Evolutionary conservation across 2,329 filamentous ascomycete species (phyloP), one percentile per base, ranked within the genome.

Genomic region (Nemania diffusa): DNA sequence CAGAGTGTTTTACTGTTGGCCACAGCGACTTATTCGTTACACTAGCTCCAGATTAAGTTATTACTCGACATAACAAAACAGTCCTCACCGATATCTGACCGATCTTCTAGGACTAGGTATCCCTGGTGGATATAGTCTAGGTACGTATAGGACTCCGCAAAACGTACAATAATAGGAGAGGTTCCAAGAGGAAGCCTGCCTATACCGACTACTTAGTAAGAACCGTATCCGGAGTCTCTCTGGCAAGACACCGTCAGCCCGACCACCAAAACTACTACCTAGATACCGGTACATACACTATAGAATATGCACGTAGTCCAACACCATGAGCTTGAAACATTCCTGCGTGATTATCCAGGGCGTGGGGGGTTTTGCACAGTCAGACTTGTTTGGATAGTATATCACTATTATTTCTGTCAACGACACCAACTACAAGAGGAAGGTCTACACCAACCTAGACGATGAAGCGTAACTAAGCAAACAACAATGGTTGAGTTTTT

Each of bases 361-460:
- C 65, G 65, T 68, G 61, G 61, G n/a, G 64, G 65, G 65, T 22
- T 48, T 57, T 37, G 32, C 57, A 62, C 57, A 55, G 65, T 64
- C 57, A 65, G 65, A 65, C 34, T 48, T 29, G 15, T 62, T 22
- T 48, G 8, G 57, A 57, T 59, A 57, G 55, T 56, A 51, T 42
- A 22, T 61, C 50, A 57, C 44, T 55, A 57, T 56, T 53, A 53
- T n/a, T 56, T n/a, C 34, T 32, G 34, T 60, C 56, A 57, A 11
- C n/a, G 61, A 58, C 62, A 13, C 62, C 57, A 66, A 63, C 66
- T 66, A 22, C 34, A 68, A 66, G 26, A 57, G 66, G 66, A 66
- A 68, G 66, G 66, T 66, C 40, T 66, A 11, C 40, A 50, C 24
- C 22, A 29, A 53, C 52, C 61, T 20, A 62, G 27, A 29, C 32